A percentile compares a stretch with the other conserved stretches of the same genome.
Evolutionary conservation across 352 stramenopile species (phyloP).

Genomic region (Globisporangium sylvaticum): DNA sequence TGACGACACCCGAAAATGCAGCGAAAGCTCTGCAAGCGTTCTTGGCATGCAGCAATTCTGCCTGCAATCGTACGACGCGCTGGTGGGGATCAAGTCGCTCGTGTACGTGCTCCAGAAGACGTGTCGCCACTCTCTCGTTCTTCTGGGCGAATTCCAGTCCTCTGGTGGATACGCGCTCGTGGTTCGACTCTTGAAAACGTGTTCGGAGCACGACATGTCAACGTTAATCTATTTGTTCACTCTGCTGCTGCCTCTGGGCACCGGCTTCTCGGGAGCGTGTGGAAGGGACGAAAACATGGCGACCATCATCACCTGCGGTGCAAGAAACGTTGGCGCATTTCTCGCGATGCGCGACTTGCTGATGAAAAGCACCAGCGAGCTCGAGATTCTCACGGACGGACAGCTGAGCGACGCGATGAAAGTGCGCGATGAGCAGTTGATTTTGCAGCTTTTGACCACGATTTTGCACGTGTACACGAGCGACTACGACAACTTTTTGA

Average conservation of each 20-base stretch:
- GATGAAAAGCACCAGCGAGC: slow-evolving; percentile 38
- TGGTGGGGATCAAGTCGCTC: slow-evolving; percentile 44
- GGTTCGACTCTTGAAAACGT: slow-evolving; percentile 32
- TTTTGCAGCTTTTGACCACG: slow-evolving; percentile 59
- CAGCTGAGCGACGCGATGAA: slow-evolving; percentile 10
- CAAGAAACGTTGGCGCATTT: slow-evolving; percentile 64
- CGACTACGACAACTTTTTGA: slow-evolving; percentile 68
- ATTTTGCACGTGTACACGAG: slow-evolving; percentile 71
- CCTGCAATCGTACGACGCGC: slow-evolving; percentile 44
- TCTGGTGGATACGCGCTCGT: slow-evolving; percentile 63
- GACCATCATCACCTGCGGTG: slow-evolving; percentile 38
- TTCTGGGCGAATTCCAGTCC: slow-evolving; percentile 64
- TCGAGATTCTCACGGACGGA: slow-evolving; percentile 14
- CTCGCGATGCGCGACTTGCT: slow-evolving; percentile 62
- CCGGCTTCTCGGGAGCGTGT: slow-evolving; percentile 32
- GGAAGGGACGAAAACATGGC: slow-evolving; percentile 35
- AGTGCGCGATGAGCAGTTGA: slow-evolving; percentile 36
- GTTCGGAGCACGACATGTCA: slow-evolving; percentile 36
- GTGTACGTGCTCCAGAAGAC: slow-evolving; percentile 66
- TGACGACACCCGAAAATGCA: slow-evolving; percentile 29
- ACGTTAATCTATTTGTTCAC: slow-evolving; percentile 50
- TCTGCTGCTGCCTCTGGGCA: slow-evolving; percentile 53
- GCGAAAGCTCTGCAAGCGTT: slow-evolving; percentile 27
- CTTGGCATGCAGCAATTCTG: slow-evolving; percentile 17
- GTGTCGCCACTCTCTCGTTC: slow-evolving; percentile 46